phyloP scores from a whole-genome alignment of 202 grass and related monocot genomes.

The Panicum hallii region DNA sequence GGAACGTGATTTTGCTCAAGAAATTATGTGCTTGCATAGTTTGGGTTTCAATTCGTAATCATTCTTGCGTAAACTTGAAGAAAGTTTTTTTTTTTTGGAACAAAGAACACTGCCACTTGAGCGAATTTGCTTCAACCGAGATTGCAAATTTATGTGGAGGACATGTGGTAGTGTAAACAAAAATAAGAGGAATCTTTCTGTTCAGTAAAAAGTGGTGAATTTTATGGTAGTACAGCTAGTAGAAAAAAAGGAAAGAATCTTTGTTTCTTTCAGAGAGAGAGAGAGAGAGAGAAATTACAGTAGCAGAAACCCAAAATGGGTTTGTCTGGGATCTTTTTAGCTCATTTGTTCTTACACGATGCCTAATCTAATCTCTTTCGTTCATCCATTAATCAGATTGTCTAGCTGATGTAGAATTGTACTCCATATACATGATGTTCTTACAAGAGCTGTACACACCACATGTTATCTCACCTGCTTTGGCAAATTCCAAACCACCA shows the following conservation, averaged over 20 bases:
- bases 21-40: no score
- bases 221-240: not conserved
- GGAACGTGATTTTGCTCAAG: not conserved
- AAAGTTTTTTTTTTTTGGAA: not conserved
- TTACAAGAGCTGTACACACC: no score
- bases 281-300: not conserved
- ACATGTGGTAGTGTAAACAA: not conserved
- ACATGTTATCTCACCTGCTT: not conserved
- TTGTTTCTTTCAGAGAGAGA: not conserved
- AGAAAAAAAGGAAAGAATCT: not conserved
- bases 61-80: not conserved
- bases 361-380: not conserved
- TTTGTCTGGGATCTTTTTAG: not conserved
- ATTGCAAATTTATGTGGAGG: not conserved
- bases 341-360: not conserved
- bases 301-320: not conserved
- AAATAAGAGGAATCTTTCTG: not conserved
- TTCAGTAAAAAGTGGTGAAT: not conserved
- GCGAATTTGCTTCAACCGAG: not conserved
- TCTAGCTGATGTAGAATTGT: no score
- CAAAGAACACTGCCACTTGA: not conserved
- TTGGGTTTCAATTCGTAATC: not conserved
- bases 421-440: no score
- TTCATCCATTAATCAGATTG: not conserved
- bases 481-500: conserved; percentile 26